Base-by-base conservation (phyloP, 495 filamentous ascomycete species). In the Aeminium ludgeri region DNA sequence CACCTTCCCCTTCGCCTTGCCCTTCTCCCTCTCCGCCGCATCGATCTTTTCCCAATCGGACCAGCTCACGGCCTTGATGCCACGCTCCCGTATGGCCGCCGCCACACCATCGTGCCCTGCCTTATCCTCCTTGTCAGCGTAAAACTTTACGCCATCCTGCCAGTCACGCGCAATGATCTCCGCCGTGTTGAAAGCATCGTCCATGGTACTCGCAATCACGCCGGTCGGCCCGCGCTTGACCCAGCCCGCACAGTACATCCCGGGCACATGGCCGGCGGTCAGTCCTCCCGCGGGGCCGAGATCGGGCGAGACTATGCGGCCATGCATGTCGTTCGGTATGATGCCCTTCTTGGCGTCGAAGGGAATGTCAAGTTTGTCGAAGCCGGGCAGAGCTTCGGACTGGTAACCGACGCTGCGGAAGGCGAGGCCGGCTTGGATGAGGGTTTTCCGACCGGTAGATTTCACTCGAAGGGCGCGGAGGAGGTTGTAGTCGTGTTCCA, bases 191-290 rank as follows among this genome's bases (percentile, higher is more conserved):
- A 95, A 95, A 0, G 86, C 91, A 59, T 96, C 91, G 38, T 78
- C 75, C 87, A 97, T 92, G 0, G 89, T 97, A 20, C 76, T 84
- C 8, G 89, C 87, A 57, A 97, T 96, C 2, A 95, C 87, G 5
- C 89, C 89, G 4, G 86, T 92, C 0, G 89, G 91, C 1, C 89
- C 89, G 31, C 83, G 69, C 60, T 96, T 96, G 16, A 93, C 86
- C 89, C 89, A 97, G 3, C 89, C 89, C 16, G 86, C 82, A 48
- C 84, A 87, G 59, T 97, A 97, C 13, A 94, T 53, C 1, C 91
- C 91, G 1, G 82, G 80, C 1, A 92, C 59, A 28, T 67, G 58
- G 20, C 65, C 60, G 20, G 44, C 47, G 3, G 44, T 51, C 30
- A 42, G 40, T 8, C 37, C 53, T 50, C 41, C 53, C 40, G 41